Percentiles rank a stretch among this genome's conserved stretches.
Evolutionary conservation across 2,329 filamentous ascomycete genomes (phyloP).

Genomic region (Xylaria sp.): DNA sequence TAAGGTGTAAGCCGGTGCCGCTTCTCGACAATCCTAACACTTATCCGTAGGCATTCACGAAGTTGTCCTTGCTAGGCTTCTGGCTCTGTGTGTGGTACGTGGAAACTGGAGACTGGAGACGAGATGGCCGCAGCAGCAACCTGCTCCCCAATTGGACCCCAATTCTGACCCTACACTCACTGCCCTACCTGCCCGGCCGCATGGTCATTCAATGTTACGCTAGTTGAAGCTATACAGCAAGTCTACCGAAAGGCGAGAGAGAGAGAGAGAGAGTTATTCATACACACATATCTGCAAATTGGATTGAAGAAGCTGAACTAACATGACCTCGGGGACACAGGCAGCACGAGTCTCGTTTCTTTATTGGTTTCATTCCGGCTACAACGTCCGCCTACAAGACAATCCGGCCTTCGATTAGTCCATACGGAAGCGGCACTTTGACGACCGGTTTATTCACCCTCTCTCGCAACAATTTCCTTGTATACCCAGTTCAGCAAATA

Average conservation of each 20-base stretch:
- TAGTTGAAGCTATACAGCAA: neutral
- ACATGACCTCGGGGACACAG: constrained; percentile 23
- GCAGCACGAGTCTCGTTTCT: constrained; percentile 21
- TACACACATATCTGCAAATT: neutral
- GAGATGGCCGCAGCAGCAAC: constrained; percentile 7
- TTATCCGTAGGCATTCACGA: constrained; percentile 42
- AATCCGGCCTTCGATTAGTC: constrained; percentile 40
- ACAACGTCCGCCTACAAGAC: constrained; percentile 28
- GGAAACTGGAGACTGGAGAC: constrained; percentile 5
- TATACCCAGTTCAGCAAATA: constrained; percentile 19
- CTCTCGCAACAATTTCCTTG: constrained; percentile 14
- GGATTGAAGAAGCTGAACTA: constrained; percentile 11
- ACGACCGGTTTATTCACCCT: constrained; percentile 23
- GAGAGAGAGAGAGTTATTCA: neutral
- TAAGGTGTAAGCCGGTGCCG: constrained; percentile 40
- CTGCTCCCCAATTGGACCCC: constrained; percentile 14
- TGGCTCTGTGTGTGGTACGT: constrained; percentile 32
- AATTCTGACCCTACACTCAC: neutral
- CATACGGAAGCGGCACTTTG: constrained; percentile 40
- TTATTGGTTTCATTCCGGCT: constrained; percentile 25
- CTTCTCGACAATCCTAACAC: constrained; percentile 41
- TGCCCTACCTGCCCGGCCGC: constrained; percentile 11
- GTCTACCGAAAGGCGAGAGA: neutral
- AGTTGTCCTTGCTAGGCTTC: constrained; percentile 36
- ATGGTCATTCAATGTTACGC: neutral